Base-by-base conservation (phyloP, 768 basidiomycete species). In the Auricularia sp. region DNA sequence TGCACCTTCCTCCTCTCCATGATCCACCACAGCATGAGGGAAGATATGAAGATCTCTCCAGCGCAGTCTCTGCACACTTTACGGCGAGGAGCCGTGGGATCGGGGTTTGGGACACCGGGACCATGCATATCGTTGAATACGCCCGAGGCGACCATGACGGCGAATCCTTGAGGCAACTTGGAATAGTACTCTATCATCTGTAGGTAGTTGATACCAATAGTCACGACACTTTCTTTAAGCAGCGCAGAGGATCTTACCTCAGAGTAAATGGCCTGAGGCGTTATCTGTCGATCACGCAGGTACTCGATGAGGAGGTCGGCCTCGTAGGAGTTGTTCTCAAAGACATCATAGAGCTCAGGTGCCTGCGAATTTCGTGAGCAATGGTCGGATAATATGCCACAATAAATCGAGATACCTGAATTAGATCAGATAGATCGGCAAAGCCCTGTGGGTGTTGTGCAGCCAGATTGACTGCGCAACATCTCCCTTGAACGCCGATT, bases 221-320 rank as follows among this genome's bases (percentile, higher is more conserved):
- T n/a, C 21, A n/a, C 54, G 54, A 21, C 10, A 21, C 16, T 47
- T 29, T 29, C 29, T 29, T 29, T 29, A 29, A 29, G 29, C 29
- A 29, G n/a, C 62, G 18, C 47, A 18, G 39, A 42, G 3, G 2
- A 42, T 72, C 80, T 64, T 65, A 88, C 91, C 73, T 92, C 88
- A 65, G 84, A 84, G 73, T 93, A 92, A 51, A 93, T 88, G 69
- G 87, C 82, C 62, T 81, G 80, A 11, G 91, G 89, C 8, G 81
- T 83, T 39, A 90, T 73, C 64, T 81, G 73, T 66, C 86, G 82
- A 16, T 79, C 79, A 14, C 83, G 82, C 54, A 93, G 74, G 73
- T 92, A 92, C 72, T 94, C 92, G 54, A 94, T 76, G 83, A 94
- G 83, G 65, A 90, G 83, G 39, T 93, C 92, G 35, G 90, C 90